These are phyloP conservation scores for Fusarium sp. DNA, from an alignment of 2,329 filamentous ascomycete species.

Conservation along the genomic window DNA sequence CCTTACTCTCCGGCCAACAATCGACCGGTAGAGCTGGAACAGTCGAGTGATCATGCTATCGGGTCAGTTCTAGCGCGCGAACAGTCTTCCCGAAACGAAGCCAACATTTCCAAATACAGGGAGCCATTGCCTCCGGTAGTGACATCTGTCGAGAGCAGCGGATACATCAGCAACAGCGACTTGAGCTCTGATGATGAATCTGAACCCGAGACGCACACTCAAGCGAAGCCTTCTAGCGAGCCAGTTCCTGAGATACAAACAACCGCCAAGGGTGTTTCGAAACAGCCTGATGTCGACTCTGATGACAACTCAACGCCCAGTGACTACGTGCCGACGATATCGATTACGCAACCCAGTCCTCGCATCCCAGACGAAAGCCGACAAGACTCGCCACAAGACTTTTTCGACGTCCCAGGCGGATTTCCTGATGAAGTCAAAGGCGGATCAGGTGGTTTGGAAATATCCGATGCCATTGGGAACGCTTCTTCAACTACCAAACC, in stretches of 20 bases:
- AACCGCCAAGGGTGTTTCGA: neutral
- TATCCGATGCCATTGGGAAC: constrained; percentile 7
- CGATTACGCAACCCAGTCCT: constrained; percentile 59
- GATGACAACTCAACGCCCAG: constrained; percentile 8
- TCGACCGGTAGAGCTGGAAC: constrained; percentile 51
- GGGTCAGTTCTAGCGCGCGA: constrained; percentile 68
- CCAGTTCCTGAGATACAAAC: constrained; percentile 1
- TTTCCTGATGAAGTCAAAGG: constrained; percentile 61
- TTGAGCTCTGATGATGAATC: constrained; percentile 50
- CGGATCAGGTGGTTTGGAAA: constrained; percentile 6
- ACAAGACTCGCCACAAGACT: constrained; percentile 45
- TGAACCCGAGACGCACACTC: constrained; percentile 6
- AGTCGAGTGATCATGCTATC: constrained; percentile 70
- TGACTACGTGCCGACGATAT: constrained; percentile 56
- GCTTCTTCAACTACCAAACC: neutral
- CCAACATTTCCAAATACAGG: constrained; percentile 68
- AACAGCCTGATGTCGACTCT: neutral
- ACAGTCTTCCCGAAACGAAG: constrained; percentile 62
- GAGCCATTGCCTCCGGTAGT: constrained; percentile 79
- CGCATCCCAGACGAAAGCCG: constrained; percentile 36
- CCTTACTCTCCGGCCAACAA: constrained; percentile 43
- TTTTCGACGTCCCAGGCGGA: constrained; percentile 68
- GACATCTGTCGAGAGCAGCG: constrained; percentile 74
- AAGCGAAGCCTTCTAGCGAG: neutral
- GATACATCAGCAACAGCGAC: constrained; percentile 70